phyloP scores from a whole-genome alignment of 1,284 basidiomycete genomes.

The Ceratobasidium sp. region DNA sequence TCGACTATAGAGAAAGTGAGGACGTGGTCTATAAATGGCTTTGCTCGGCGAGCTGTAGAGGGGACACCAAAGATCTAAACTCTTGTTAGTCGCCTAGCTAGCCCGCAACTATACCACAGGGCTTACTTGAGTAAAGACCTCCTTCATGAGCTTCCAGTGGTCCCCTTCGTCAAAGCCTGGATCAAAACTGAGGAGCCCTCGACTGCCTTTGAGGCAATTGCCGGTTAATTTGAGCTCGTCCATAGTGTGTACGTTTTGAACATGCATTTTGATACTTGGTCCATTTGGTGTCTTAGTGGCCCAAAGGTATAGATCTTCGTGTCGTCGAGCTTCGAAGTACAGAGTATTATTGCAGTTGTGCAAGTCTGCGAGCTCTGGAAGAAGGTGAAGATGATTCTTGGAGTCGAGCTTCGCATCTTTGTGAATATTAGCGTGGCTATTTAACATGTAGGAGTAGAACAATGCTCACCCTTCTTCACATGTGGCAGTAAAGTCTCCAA shows the following conservation, averaged over 20 bases:
- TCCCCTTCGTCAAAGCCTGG: constrained; percentile 90
- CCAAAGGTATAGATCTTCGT: constrained; percentile 98
- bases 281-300: constrained; percentile 97
- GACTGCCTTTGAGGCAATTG: constrained; percentile 96
- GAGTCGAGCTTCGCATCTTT: constrained; percentile 96
- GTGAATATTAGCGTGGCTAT: constrained; percentile 20
- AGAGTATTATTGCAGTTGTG: constrained; percentile 98
- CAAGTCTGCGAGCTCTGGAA: constrained; percentile 97
- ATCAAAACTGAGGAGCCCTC: constrained; percentile 95
- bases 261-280: constrained; percentile 96
- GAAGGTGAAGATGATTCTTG: constrained; percentile 92
- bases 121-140: constrained; percentile 95
- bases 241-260: constrained; percentile 99
- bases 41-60: constrained; percentile 86
- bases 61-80: constrained; percentile 95
- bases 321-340: constrained; percentile 96
- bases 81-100: not conserved
- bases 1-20: constrained; percentile 97
- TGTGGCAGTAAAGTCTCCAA: constrained; percentile 93
- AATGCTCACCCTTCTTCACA: constrained; percentile 89
- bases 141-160: constrained; percentile 92
- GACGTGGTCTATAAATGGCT: constrained; percentile 99
- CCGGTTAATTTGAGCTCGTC: constrained; percentile 99
- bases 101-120: not conserved
- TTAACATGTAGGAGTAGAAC: not conserved